Percentiles rank a stretch among this genome's conserved stretches.
phyloP scores from a whole-genome alignment of 495 filamentous ascomycete genomes.

The Podospora bellae-mahoneyi region DNA sequence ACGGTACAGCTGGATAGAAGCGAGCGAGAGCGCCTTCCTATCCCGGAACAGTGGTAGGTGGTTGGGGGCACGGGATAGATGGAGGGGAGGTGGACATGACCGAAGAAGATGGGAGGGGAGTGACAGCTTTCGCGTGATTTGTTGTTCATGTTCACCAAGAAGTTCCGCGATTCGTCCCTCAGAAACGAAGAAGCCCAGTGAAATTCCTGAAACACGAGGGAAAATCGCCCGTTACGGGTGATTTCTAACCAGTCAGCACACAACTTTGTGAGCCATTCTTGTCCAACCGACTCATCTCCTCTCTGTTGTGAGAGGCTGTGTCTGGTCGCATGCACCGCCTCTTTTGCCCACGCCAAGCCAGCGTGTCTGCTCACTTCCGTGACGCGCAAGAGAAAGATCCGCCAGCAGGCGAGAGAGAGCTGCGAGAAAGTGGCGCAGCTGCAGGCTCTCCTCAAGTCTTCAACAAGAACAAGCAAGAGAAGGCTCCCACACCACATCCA shows the following conservation, averaged over 20 bases:
- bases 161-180: neutral
- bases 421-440: slow-evolving; percentile 11
- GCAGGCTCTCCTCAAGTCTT: neutral
- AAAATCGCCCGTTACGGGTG: neutral
- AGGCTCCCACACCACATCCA: neutral
- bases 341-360: neutral
- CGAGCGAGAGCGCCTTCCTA: neutral
- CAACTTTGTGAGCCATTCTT: neutral
- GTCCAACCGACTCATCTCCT: neutral
- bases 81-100: neutral
- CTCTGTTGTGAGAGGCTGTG: neutral
- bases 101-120: neutral
- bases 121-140: neutral
- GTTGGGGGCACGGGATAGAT: neutral
- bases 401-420: neutral
- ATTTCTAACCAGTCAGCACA: neutral
- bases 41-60: neutral
- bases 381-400: neutral
- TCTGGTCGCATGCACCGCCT: neutral
- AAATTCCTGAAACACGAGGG: neutral
- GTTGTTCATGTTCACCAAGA: neutral
- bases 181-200: neutral
- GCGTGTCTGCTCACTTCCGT: neutral
- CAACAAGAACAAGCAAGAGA: slow-evolving; percentile 6
- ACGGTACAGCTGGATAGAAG: neutral